Percentiles rank a stretch among this genome's conserved stretches.
Evolutionary conservation across 2,329 filamentous ascomycete species (phyloP).

Genomic region (Colletotrichum ledebouriae): DNA sequence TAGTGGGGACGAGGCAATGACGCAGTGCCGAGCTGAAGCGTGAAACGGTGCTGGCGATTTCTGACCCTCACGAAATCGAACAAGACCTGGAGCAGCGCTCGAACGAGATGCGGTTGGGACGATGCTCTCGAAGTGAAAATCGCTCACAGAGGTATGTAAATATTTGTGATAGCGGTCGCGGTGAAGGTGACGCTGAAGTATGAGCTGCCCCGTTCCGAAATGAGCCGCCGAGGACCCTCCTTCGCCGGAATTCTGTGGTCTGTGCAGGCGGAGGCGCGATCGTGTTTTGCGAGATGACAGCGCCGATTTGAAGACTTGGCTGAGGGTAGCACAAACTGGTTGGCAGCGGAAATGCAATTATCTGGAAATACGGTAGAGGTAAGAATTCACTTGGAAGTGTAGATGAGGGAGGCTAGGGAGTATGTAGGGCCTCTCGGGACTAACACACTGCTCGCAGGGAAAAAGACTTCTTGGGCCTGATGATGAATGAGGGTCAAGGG

Average conservation of each 20-base stretch:
- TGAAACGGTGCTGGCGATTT: background rate
- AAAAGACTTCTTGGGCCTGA: constrained; percentile 27
- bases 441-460: constrained; percentile 21
- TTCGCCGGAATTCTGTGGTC: constrained; percentile 29
- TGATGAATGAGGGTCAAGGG: constrained; percentile 23
- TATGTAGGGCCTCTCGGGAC: constrained; percentile 5
- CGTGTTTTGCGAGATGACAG: background rate
- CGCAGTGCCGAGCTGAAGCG: constrained; percentile 27
- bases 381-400: background rate
- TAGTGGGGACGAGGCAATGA: constrained; percentile 39
- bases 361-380: background rate
- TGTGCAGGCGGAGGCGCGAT: constrained; percentile 24
- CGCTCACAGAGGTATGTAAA: constrained; percentile 16
- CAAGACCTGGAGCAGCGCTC: background rate
- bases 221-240: constrained; percentile 36
- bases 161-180: constrained; percentile 22
- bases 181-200: constrained; percentile 29
- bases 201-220: constrained; percentile 41
- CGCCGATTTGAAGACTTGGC: background rate
- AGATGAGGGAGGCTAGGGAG: constrained; percentile 21
- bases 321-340: background rate
- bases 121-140: constrained; percentile 18
- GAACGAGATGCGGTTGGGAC: background rate
- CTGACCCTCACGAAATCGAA: background rate
- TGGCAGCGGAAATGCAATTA: background rate